A percentile compares a stretch with the other conserved stretches of the same genome.
Evolutionary conservation across 2,329 filamentous ascomycete species (phyloP).

Genomic region (Calonectria hongkongensis): DNA sequence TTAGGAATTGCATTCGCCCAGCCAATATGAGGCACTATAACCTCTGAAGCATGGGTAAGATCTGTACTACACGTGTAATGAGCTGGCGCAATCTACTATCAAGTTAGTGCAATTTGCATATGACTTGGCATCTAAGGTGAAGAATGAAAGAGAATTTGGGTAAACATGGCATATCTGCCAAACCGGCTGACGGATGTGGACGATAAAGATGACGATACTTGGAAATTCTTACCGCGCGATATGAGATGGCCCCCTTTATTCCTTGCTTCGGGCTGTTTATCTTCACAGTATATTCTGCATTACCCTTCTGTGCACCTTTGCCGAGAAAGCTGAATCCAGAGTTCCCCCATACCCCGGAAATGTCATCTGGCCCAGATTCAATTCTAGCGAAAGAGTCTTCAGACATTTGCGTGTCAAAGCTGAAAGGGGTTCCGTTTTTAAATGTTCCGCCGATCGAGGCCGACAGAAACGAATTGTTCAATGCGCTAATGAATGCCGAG

Average conservation of each 20-base stretch:
- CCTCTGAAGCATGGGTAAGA: not conserved
- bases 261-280: too few species aligned
- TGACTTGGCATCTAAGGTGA: not conserved
- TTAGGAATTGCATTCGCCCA: slow-evolving; percentile 11
- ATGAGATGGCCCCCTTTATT: too few species aligned
- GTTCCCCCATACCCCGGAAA: not conserved
- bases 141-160: not conserved
- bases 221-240: too few species aligned
- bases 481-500: too few species aligned
- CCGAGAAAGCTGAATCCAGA: not conserved
- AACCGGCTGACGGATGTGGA: not conserved
- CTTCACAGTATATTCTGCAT: too few species aligned
- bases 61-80: not conserved
- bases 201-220: too few species aligned
- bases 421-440: not conserved
- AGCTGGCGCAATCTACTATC: not conserved
- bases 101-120: not conserved
- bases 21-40: not conserved
- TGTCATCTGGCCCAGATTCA: not conserved
- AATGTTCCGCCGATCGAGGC: not conserved
- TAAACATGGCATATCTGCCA: too few species aligned
- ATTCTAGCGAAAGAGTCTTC: not conserved
- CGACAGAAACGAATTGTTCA: not conserved
- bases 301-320: not conserved
- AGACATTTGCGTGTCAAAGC: not conserved